These are phyloP conservation scores for Tilletiaria anomala DNA, from an alignment of 1,284 basidiomycete genomes.

Conservation along the genomic window DNA sequence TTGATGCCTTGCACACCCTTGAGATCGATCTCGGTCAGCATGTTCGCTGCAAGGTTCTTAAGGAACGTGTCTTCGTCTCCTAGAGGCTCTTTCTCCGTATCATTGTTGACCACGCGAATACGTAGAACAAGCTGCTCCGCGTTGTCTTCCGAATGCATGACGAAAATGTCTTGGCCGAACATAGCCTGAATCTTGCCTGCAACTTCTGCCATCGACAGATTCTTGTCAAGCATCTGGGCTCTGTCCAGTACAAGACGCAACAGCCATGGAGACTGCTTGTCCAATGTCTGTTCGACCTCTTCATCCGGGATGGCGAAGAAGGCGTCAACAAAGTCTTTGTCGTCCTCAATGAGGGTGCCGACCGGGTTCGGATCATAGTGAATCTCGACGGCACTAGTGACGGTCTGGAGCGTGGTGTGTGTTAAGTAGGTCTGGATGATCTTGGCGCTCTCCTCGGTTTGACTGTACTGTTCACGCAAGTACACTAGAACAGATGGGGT, in stretches of 20 bases:
- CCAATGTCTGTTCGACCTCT: conserved; percentile 77
- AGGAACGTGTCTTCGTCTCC: conserved; percentile 94
- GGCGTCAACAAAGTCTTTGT: conserved; percentile 87
- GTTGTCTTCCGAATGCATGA: conserved; percentile 98
- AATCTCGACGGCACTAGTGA: conserved; percentile 90
- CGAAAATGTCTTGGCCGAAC: conserved; percentile 91
- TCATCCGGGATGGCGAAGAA: conserved; percentile 99
- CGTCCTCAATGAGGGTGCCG: conserved; percentile 88
- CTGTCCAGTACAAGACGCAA: conserved; percentile 92
- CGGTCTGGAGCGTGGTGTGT: conserved; percentile 82
- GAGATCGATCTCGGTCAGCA: conserved; percentile 86
- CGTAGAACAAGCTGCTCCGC: conserved; percentile 93
- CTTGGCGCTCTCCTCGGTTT: conserved; percentile 50
- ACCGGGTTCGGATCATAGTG: conserved; percentile 93
- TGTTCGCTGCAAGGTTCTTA: conserved; percentile 84
- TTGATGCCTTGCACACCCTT: conserved; percentile 79
- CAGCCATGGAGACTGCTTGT: conserved; percentile 90
- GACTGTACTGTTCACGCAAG: conserved; percentile 38
- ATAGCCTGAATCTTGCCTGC: conserved; percentile 83
- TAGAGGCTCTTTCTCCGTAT: conserved; percentile 68
- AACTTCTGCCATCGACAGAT: conserved; percentile 87
- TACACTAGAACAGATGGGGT: conserved; percentile 90
- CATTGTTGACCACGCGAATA: conserved; percentile 72
- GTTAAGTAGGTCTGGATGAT: conserved; percentile 81
- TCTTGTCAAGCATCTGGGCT: conserved; percentile 93